These are phyloP conservation scores for Tripidium arundinaceum DNA, from an alignment of 202 grass and related monocot genomes.

Conservation along the genomic window DNA sequence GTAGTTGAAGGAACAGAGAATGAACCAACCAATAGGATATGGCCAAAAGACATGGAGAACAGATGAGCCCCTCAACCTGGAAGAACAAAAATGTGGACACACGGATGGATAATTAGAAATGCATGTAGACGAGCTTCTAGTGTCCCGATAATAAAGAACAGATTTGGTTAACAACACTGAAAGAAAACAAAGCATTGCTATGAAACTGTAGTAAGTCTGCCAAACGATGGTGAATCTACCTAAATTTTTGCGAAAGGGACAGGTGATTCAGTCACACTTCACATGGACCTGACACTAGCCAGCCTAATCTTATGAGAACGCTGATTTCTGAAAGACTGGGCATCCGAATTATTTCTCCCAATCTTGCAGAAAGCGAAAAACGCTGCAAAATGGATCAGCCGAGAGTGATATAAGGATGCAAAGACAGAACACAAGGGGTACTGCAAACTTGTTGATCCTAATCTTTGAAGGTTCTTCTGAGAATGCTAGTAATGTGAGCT, in stretches of 20 bases:
- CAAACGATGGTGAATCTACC: conserved; percentile 31
- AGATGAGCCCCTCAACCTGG: neutral
- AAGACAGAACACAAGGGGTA: neutral
- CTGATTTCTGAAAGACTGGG: neutral
- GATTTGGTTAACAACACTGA: neutral
- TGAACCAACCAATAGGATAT: too few relatives aligned
- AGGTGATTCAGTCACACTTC: neutral
- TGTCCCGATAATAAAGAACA: too few relatives aligned
- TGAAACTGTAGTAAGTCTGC: conserved; percentile 19
- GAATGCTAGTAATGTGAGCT: too few relatives aligned
- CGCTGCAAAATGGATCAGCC: neutral
- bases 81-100: neutral
- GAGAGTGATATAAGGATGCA: neutral
- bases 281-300: neutral
- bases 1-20: conserved; percentile 4
- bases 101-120: neutral
- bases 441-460: too few relatives aligned
- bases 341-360: conserved; percentile 14
- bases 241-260: conserved; percentile 23
- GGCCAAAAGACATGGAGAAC: neutral
- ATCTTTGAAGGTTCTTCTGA: too few relatives aligned
- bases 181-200: conserved; percentile 18
- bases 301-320: neutral
- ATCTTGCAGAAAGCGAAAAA: conserved; percentile 5
- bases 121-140: neutral